Evolutionary conservation across 306 rosid species (phyloP).

Genomic region (Purshia tridentata): DNA sequence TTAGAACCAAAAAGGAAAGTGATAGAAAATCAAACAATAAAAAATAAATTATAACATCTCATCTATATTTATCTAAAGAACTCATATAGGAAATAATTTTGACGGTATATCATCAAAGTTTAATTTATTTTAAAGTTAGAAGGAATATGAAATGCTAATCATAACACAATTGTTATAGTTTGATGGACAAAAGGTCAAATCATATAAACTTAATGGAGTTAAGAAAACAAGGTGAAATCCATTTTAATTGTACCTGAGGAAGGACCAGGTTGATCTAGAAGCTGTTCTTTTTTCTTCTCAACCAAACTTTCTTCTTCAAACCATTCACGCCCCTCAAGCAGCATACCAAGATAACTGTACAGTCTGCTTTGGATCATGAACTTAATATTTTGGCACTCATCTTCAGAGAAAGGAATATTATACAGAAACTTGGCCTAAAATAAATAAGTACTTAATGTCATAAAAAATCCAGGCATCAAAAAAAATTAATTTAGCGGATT

Average conservation of each 20-base stretch:
- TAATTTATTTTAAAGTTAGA: background rate
- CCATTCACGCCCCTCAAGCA: slow-evolving; percentile 62
- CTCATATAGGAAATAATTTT: no score
- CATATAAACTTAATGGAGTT: background rate
- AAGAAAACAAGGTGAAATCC: background rate
- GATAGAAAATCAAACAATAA: background rate
- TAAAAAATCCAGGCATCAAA: background rate
- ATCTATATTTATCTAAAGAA: background rate
- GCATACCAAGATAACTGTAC: slow-evolving; percentile 49
- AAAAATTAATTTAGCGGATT: background rate
- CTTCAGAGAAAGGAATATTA: slow-evolving; percentile 55
- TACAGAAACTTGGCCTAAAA: slow-evolving; percentile 66
- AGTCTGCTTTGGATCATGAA: slow-evolving; percentile 58
- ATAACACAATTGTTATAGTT: background rate
- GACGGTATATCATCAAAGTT: background rate
- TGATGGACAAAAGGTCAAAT: background rate
- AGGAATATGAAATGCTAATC: background rate
- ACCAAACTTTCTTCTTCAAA: slow-evolving; percentile 63
- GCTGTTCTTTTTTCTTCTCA: slow-evolving; percentile 28
- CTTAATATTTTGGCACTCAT: slow-evolving; percentile 59
- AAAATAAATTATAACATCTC: background rate
- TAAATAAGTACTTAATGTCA: slow-evolving; percentile 16
- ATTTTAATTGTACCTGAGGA: slow-evolving; percentile 50
- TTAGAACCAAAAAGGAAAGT: background rate
- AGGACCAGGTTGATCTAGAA: slow-evolving; percentile 40